Base-by-base conservation (phyloP, 805 yeast species). In the Blastobotrys robertii region DNA sequence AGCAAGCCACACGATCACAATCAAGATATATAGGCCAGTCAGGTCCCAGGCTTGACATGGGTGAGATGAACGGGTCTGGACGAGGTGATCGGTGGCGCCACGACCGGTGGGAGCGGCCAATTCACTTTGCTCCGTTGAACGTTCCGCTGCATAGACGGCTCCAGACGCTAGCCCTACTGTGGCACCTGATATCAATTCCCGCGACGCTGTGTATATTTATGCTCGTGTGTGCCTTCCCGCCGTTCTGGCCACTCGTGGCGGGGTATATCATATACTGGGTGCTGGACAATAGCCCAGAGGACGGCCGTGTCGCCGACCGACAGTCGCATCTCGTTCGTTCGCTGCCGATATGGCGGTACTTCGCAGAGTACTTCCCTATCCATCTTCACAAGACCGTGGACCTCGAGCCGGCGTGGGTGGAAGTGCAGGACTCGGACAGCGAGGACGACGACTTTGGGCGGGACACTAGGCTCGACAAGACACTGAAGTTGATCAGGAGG, bases 301-400 rank as follows among this genome's bases (percentile, higher is more conserved):
- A 81, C 51, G 97, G 97, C 1, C 69, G 73, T 12, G 81, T 77
- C 0, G 70, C 73, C 1, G 62, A 71, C 41, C 63, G 94, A 32
- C 67, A 71, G 35, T 77, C 83, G 2, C 59, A 63, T 1, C 68
- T 73, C 67, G 67, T 84, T 57, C 72, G 85, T 48, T 69, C 73
- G 28, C 54, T 76, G 30, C 53, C 64, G 6, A 50, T 84, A 13
- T 90, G 92, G 86, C 74, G 69, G 47, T 73, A 77, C 62, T 87
- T 82, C 58, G 79, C 80, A 37, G 65, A 70, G 37, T 92, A 86
- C 62, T 92, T 83, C 63, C 97, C 97, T 0, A 76, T 92, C 14
- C 62, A 60, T 0, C 64, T 87, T 9, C 81, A 77, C 60, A 83
- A 81, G 56, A 71, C 90, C 0, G 67, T 66, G 2, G 83, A 79